phyloP scores from a whole-genome alignment of 805 yeast species.

The Pichia pseudocactophila region DNA sequence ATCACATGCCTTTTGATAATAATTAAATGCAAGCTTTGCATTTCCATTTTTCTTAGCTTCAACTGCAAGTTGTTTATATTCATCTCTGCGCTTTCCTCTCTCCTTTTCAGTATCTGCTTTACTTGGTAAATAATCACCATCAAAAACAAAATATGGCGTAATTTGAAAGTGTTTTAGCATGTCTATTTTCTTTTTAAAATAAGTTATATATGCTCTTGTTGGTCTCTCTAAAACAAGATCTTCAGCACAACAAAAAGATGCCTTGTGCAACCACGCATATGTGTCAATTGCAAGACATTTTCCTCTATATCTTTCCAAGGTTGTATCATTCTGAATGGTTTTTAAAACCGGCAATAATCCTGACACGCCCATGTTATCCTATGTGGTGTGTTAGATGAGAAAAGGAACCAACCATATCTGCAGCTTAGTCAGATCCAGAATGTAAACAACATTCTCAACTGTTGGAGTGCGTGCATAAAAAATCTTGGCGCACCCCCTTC shows the following conservation, averaged over 20 bases:
- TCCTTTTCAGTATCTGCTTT: conserved; percentile 66
- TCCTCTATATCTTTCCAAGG: conserved; percentile 58
- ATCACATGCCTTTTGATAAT: conserved; percentile 70
- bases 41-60: conserved; percentile 45
- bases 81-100: conserved; percentile 47
- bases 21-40: conserved; percentile 51
- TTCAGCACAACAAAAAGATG: conserved; percentile 72
- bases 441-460: too few species aligned
- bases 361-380: conserved; percentile 61
- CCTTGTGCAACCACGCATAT: conserved; percentile 92
- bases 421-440: too few species aligned
- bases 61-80: conserved; percentile 50
- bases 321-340: conserved; percentile 54
- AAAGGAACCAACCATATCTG: not conserved
- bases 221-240: conserved; percentile 67
- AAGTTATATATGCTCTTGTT: conserved; percentile 64
- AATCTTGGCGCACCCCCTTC: too few species aligned
- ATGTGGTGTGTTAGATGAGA: not conserved
- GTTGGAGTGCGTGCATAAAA: too few species aligned
- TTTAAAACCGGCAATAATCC: conserved; percentile 77
- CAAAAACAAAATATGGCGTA: conserved; percentile 83
- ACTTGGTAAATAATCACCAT: conserved; percentile 80
- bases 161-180: conserved; percentile 63
- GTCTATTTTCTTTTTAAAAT: conserved; percentile 55
- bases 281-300: conserved; percentile 87